Evolutionary conservation across 2,329 filamentous ascomycete species (phyloP).

Genomic region (Hymenoscyphus fructigenus): DNA sequence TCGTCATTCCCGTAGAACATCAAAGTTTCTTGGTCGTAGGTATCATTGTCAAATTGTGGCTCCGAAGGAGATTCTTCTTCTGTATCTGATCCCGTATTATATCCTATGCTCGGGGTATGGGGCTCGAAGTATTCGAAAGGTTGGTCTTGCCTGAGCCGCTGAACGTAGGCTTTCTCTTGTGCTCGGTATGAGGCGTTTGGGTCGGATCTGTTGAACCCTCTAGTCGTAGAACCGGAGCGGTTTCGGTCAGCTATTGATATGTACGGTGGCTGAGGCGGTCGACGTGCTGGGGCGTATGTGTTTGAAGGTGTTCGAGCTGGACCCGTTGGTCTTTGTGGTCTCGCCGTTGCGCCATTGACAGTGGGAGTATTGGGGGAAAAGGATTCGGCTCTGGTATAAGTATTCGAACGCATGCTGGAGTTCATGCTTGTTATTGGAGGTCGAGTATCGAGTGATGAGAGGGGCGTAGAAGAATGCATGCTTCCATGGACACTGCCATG

Average conservation of each 20-base stretch:
- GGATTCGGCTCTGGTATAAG: slow-evolving; percentile 37
- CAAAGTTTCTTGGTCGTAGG: slow-evolving; percentile 87
- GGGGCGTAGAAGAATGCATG: slow-evolving; percentile 13
- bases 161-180: slow-evolving; percentile 93
- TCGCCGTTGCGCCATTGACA: slow-evolving; percentile 49
- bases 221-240: slow-evolving; percentile 56
- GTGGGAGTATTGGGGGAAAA: slow-evolving; percentile 30
- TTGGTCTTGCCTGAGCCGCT: slow-evolving; percentile 81
- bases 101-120: slow-evolving; percentile 66
- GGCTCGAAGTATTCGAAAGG: slow-evolving; percentile 52
- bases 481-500: slow-evolving; percentile 22
- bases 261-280: slow-evolving; percentile 50
- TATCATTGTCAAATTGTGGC: slow-evolving; percentile 71
- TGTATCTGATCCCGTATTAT: slow-evolving; percentile 72
- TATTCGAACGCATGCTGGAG: slow-evolving; percentile 42
- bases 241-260: slow-evolving; percentile 44
- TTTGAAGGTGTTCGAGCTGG: slow-evolving; percentile 74
- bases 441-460: slow-evolving; percentile 29
- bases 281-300: slow-evolving; percentile 69
- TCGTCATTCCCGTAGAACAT: slow-evolving; percentile 92
- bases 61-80: slow-evolving; percentile 92
- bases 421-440: slow-evolving; percentile 29
- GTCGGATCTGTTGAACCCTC: slow-evolving; percentile 51
- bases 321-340: slow-evolving; percentile 65
- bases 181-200: slow-evolving; percentile 74